phyloP scores from a whole-genome alignment of 129 eudicot species.

The carrot (Daucus carota) region DNA sequence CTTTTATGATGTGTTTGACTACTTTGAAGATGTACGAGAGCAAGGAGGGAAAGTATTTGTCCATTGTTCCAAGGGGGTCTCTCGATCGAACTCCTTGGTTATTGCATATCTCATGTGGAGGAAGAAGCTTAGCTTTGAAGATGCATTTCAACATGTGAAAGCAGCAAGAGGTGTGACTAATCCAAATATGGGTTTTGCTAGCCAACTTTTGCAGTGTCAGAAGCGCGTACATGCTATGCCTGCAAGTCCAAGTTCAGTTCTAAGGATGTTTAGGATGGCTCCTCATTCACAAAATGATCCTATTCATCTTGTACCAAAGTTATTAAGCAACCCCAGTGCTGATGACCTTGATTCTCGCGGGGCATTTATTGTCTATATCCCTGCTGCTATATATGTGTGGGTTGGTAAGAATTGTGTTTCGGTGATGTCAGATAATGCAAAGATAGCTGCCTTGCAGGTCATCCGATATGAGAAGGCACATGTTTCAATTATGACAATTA shows the following conservation, averaged over 20 bases:
- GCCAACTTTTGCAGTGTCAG: constrained; percentile 73
- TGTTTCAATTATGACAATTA: constrained; percentile 39
- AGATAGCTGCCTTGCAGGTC: constrained; percentile 61
- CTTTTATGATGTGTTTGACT: constrained; percentile 79
- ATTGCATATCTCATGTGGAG: constrained; percentile 91
- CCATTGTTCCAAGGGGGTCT: constrained; percentile 86
- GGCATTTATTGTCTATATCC: constrained; percentile 62
- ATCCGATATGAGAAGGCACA: constrained; percentile 56
- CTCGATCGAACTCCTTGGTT: constrained; percentile 85
- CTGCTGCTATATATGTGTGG: constrained; percentile 70
- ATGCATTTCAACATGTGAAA: constrained; percentile 68
- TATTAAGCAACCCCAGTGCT: constrained; percentile 49
- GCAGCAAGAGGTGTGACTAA: constrained; percentile 77
- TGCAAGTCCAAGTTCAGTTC: constrained; percentile 65
- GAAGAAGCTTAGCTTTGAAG: constrained; percentile 71
- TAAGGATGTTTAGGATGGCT: constrained; percentile 63
- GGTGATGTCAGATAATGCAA: constrained; percentile 60
- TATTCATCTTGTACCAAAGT: constrained; percentile 82
- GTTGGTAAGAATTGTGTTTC: constrained; percentile 53
- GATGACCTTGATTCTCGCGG: constrained; percentile 70
- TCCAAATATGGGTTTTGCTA: constrained; percentile 85
- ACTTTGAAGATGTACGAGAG: constrained; percentile 77
- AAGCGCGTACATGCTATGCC: constrained; percentile 83
- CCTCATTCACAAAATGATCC: constrained; percentile 79
- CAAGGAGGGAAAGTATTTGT: constrained; percentile 63